phyloP scores from a whole-genome alignment of 2,329 filamentous ascomycete genomes.

The Dichotomopilus funicola region DNA sequence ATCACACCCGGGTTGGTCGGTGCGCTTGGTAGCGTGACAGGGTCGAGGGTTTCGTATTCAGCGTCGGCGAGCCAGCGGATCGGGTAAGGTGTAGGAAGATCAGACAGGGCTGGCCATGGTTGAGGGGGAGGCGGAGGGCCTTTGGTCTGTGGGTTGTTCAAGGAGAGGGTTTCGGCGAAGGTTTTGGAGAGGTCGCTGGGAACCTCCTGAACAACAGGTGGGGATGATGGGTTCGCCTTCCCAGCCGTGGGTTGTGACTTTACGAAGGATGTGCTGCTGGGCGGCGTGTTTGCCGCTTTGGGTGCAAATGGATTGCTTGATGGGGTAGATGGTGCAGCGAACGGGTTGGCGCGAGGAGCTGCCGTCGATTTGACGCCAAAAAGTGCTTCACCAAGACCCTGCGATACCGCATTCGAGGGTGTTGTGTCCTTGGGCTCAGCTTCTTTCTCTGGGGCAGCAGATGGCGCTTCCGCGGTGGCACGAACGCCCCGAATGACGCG shows the following conservation, averaged over 20 bases:
- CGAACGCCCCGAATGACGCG: conserved; percentile 66
- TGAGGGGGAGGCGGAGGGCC: conserved; percentile 43
- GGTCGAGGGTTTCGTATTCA: conserved; percentile 82
- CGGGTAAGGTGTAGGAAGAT: conserved; percentile 66
- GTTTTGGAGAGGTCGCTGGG: conserved; percentile 45
- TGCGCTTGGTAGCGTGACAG: conserved; percentile 41
- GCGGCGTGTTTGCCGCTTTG: conserved; percentile 28
- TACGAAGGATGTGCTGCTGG: conserved; percentile 40
- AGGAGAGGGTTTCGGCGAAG: conserved; percentile 69
- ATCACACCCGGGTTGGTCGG: conserved; percentile 42
- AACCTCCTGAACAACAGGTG: neutral
- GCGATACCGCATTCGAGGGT: conserved; percentile 29
- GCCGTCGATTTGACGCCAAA: conserved; percentile 57
- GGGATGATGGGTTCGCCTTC: neutral
- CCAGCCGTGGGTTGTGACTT: conserved; percentile 20
- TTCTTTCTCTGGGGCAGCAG: conserved; percentile 16
- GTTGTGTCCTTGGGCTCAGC: conserved; percentile 29
- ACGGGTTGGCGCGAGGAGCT: conserved; percentile 18
- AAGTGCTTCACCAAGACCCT: conserved; percentile 57
- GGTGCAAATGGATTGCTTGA: conserved; percentile 43
- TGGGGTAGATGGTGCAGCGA: conserved; percentile 20
- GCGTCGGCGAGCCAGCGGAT: conserved; percentile 76
- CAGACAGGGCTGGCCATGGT: conserved; percentile 66
- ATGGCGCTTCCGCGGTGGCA: conserved; percentile 36
- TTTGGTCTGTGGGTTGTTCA: conserved; percentile 49